Percentiles rank a stretch among this genome's conserved stretches.
phyloP scores from a whole-genome alignment of 257 asterid genomes.

The Fraxinus excelsior region DNA sequence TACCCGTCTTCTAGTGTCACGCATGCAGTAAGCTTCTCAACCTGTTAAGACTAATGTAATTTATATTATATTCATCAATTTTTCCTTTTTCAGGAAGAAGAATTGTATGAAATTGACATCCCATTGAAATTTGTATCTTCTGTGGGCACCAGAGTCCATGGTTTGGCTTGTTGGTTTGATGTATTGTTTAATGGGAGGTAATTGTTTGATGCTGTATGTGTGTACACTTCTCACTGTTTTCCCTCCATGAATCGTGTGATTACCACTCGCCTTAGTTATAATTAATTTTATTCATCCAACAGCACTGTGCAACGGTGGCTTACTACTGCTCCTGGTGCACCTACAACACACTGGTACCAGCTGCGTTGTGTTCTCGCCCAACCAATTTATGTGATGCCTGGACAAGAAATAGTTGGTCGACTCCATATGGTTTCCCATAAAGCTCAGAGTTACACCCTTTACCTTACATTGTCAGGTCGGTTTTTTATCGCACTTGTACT shows the following conservation, averaged over 20 bases:
- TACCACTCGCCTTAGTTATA: slow-evolving; percentile 17
- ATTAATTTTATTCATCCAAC: slow-evolving; percentile 17
- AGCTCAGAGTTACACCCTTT: slow-evolving; percentile 92
- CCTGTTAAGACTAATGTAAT: background rate
- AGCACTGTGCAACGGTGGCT: slow-evolving; percentile 97
- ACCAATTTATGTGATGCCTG: slow-evolving; percentile 97
- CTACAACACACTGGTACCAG: slow-evolving; percentile 99
- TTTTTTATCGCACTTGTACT: slow-evolving; percentile 1
- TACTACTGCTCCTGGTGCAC: slow-evolving; percentile 96
- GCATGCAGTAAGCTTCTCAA: slow-evolving; percentile 12
- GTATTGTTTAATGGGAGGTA: slow-evolving; percentile 96
- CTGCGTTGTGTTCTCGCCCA: slow-evolving; percentile 91
- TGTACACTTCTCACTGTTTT: background rate
- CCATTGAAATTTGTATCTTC: slow-evolving; percentile 77
- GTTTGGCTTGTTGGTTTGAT: slow-evolving; percentile 99
- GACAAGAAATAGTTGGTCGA: slow-evolving; percentile 91
- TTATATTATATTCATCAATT: slow-evolving; percentile 7
- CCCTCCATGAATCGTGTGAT: background rate
- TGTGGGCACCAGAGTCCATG: slow-evolving; percentile 88
- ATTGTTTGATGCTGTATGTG: slow-evolving; percentile 19
- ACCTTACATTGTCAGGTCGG: slow-evolving; percentile 82
- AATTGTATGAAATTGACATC: slow-evolving; percentile 79
- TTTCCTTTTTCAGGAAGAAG: slow-evolving; percentile 75
- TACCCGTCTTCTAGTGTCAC: background rate
- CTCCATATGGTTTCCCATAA: slow-evolving; percentile 91